Conservation (phyloP, 148 eudicot species). For the Chenopodium formosanum region DNA sequence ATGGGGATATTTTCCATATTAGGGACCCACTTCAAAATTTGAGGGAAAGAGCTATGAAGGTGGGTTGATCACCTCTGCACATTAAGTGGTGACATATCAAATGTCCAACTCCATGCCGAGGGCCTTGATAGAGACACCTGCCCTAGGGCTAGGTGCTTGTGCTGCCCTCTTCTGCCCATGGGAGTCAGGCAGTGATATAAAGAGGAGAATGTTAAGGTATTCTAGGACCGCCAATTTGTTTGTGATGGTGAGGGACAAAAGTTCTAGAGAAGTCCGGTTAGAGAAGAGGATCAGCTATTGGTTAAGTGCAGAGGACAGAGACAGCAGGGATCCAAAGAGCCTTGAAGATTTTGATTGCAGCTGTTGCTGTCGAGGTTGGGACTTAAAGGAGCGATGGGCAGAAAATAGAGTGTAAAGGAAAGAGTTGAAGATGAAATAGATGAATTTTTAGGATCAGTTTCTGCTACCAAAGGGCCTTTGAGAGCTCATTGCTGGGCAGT, state of each 20-base stretch:
- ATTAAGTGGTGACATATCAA: constrained; percentile 33
- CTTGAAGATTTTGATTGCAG: constrained; percentile 63
- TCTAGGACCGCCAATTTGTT: constrained; percentile 58
- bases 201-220: constrained; percentile 43
- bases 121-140: constrained; percentile 56
- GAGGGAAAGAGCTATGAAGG: constrained; percentile 52
- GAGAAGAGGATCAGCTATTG: constrained; percentile 36
- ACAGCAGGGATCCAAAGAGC: constrained; percentile 47
- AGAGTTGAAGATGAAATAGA: constrained; percentile 40
- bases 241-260: constrained; percentile 48
- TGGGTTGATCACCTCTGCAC: constrained; percentile 57
- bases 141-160: constrained; percentile 54
- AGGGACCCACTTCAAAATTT: constrained; percentile 29
- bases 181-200: constrained; percentile 50
- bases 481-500: constrained; percentile 45
- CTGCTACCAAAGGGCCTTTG: constrained; percentile 48
- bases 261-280: constrained; percentile 46
- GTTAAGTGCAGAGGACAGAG: constrained; percentile 33
- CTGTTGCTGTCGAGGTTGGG: constrained; percentile 84
- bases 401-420: constrained; percentile 49
- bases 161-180: constrained; percentile 53
- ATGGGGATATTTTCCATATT: constrained; percentile 67
- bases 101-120: constrained; percentile 20
- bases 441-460: constrained; percentile 52
- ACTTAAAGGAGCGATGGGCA: constrained; percentile 63